Evolutionary conservation across 805 yeast genomes (phyloP).

Genomic region (Metschnikowia rubicola): DNA sequence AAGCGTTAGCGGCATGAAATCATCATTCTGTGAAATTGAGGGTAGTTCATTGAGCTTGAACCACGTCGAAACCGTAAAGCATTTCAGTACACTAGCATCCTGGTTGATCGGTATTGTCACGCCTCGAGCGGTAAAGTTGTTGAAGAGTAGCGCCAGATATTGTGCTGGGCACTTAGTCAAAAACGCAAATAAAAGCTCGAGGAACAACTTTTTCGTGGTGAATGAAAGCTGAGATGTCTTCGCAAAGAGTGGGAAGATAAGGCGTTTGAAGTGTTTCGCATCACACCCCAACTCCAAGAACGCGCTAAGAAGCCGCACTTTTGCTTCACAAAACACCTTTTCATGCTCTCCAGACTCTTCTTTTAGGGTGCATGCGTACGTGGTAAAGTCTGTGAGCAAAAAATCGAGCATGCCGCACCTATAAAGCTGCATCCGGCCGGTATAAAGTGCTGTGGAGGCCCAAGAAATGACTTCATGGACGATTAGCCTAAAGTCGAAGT

Average conservation of each 20-base stretch:
- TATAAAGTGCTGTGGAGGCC: slow-evolving; percentile 23
- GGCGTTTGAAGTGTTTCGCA: slow-evolving; percentile 17
- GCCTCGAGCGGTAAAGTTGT: slow-evolving; percentile 11
- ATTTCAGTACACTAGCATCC: slow-evolving; percentile 16
- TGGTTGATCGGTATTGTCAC: slow-evolving; percentile 15
- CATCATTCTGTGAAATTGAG: slow-evolving; percentile 9
- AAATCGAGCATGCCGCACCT: slow-evolving; percentile 18
- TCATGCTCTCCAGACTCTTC: slow-evolving; percentile 18
- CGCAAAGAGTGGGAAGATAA: slow-evolving; percentile 20
- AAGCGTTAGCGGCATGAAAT: slow-evolving; percentile 13
- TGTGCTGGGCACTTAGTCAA: slow-evolving; percentile 24
- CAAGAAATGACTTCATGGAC: slow-evolving; percentile 25
- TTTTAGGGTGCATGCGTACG: slow-evolving; percentile 4
- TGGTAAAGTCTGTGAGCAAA: slow-evolving; percentile 21
- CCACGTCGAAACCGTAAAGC: slow-evolving; percentile 41
- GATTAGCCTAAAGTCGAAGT: slow-evolving; percentile 29
- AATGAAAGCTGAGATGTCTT: slow-evolving; percentile 3
- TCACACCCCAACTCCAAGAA: slow-evolving; percentile 37
- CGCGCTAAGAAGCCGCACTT: slow-evolving; percentile 21
- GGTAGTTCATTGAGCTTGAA: slow-evolving; percentile 27
- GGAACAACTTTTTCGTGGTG: slow-evolving; percentile 14
- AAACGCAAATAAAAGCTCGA: slow-evolving; percentile 24
- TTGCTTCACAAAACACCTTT: slow-evolving; percentile 2
- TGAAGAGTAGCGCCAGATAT: slow-evolving; percentile 29
- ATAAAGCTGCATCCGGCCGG: slow-evolving; percentile 23